A percentile compares a stretch with the other conserved stretches of the same genome.
These are phyloP conservation scores for Geosmithia putterillii DNA, from an alignment of 2,329 filamentous ascomycete species.

Conservation along the genomic window DNA sequence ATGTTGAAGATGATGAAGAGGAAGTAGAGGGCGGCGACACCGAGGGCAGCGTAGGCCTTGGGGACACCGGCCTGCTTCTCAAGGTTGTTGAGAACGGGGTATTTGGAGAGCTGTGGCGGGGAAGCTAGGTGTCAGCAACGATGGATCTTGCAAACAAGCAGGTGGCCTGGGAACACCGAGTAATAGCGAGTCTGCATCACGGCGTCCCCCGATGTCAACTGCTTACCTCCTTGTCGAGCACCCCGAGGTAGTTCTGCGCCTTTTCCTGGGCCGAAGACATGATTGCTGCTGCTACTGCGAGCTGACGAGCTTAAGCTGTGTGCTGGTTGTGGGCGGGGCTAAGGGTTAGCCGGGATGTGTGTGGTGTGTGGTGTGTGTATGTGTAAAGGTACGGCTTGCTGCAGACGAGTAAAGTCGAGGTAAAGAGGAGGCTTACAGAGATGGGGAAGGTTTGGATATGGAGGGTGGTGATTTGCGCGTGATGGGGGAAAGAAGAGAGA, in stretches of 20 bases:
- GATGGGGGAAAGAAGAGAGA: neutral
- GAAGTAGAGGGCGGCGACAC: slow-evolving; percentile 68
- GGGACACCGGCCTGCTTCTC: slow-evolving; percentile 75
- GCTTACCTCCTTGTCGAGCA: slow-evolving; percentile 75
- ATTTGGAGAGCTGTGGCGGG: slow-evolving; percentile 62
- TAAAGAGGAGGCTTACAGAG: too few species aligned
- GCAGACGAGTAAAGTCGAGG: too few species aligned
- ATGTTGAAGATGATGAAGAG: slow-evolving; percentile 91
- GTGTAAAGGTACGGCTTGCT: too few species aligned
- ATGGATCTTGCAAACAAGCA: neutral
- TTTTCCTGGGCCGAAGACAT: slow-evolving; percentile 67
- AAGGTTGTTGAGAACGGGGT: slow-evolving; percentile 71
- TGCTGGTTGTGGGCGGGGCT: neutral
- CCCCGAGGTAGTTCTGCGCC: slow-evolving; percentile 62
- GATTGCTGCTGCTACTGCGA: slow-evolving; percentile 25
- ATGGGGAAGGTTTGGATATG: too few species aligned
- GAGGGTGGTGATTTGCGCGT: too few species aligned
- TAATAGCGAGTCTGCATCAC: neutral
- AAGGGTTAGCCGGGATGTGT: neutral
- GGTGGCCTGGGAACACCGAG: neutral
- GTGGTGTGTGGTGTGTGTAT: neutral
- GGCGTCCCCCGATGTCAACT: neutral
- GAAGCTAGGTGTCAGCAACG: neutral
- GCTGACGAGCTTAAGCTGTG: neutral
- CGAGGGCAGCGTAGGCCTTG: slow-evolving; percentile 75